Base-by-base conservation (phyloP, 441 rosid genomes). In the Breynia disticha region DNA sequence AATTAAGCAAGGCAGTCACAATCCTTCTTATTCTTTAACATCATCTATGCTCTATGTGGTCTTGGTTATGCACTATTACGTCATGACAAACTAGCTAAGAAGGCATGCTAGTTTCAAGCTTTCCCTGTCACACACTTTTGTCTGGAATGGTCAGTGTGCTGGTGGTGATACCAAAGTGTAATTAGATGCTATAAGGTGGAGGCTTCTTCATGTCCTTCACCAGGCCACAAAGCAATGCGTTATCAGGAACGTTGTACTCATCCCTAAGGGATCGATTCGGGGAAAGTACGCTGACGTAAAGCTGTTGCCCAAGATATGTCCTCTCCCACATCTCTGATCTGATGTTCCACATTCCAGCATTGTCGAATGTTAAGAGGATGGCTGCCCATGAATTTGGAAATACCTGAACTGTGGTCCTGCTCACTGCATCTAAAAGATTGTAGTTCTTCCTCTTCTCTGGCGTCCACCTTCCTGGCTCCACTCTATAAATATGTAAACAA, bases 321-420 rank as follows among this genome's bases (percentile, higher is more conserved):
- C 67, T 76, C 60, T 80, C 87, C 75, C 74, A 62, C 46, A 66
- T 63, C 63, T 84, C 84, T 1, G 94, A 82, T 60, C 84, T 75
- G 19, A 84, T 19, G 73, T 80, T 84, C 94, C 94, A 84, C 94
- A 84, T 82, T 35, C 94, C 94, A 2, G 79, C 76, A 7, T 84
- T 84, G 81, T 84, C 91, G 61, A 84, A 77, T 1, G 91, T 76
- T 64, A 84, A 47, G 4, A 81, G 48, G 38, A 81, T 76, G 15
- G 91, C 91, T 0, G 91, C 77, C 91, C 91, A 81, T 0, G 80
- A 77, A 12, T 81, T 70, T 0, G 88, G 91, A 77, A 48, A 83
- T 9, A 83, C 91, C 61, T 83, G 91, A 16, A 84, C 57, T 1
- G 94, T 84, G 59, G 81, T 83, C 59, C 94, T 70, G 80, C 94